Conservation (phyloP, 2,329 filamentous ascomycete species). For the Cladophialophora psammophila region DNA sequence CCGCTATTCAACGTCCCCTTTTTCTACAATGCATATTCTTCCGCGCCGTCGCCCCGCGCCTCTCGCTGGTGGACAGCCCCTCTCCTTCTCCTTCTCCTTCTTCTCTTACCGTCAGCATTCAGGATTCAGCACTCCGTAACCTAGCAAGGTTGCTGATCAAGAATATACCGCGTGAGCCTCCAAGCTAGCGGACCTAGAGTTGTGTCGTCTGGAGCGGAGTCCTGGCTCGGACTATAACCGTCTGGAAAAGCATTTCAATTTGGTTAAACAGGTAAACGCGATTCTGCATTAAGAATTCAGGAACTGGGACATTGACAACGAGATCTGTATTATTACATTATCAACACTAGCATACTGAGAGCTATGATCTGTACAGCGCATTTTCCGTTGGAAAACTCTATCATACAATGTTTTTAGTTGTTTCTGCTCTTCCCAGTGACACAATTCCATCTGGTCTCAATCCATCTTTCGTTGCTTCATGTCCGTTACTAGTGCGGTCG, state of each 20-base stretch:
- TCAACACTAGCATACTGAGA: constrained; percentile 24
- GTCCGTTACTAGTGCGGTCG: neutral
- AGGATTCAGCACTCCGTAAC: neutral
- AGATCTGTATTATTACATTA: constrained; percentile 20
- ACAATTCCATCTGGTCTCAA: constrained; percentile 14
- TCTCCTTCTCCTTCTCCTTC: neutral
- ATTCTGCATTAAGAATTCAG: neutral
- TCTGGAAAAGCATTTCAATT: neutral
- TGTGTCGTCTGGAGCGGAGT: too few species aligned
- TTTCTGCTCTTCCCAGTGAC: constrained; percentile 12
- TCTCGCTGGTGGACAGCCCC: too few species aligned
- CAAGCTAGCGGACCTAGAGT: too few species aligned
- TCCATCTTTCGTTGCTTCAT: constrained; percentile 7
- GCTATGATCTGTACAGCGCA: constrained; percentile 26
- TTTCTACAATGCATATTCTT: too few species aligned
- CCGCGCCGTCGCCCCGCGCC: too few species aligned
- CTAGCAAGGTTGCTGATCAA: neutral
- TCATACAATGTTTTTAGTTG: constrained; percentile 28
- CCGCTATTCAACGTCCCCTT: too few species aligned
- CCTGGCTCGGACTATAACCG: neutral
- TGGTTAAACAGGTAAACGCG: neutral
- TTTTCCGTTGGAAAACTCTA: constrained; percentile 24
- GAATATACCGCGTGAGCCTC: neutral
- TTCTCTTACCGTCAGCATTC: neutral
- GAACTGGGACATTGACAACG: neutral